These are phyloP conservation scores for Miscanthus lutarioriparius DNA, from an alignment of 176 grass and related monocot genomes.

Conservation along the genomic window DNA sequence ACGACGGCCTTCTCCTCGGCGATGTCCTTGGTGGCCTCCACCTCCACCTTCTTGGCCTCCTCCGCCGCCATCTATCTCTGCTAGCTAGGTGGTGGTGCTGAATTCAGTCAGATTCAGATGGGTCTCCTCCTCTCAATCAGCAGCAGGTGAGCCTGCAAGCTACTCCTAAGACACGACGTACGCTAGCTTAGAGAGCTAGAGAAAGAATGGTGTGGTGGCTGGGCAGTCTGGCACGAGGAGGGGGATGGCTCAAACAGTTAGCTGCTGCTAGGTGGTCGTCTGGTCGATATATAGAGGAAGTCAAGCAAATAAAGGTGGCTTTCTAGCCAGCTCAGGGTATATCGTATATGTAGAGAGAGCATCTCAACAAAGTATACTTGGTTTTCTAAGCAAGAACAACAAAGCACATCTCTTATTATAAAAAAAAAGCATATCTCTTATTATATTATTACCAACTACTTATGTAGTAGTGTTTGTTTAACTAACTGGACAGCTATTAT, in stretches of 20 bases:
- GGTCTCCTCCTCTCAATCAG: not conserved
- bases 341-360: not conserved
- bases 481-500: not conserved
- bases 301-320: not conserved
- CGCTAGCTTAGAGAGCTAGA: not conserved
- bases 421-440: not conserved
- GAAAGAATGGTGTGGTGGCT: not conserved
- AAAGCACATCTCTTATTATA: not conserved
- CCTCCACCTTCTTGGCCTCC: conserved; percentile 56
- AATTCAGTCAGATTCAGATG: not conserved
- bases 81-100: not conserved
- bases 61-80: conserved; percentile 11
- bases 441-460: not conserved
- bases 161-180: not conserved
- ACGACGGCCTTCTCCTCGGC: conserved; percentile 58
- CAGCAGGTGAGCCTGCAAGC: not conserved
- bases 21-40: conserved; percentile 64
- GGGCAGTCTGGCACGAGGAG: not conserved
- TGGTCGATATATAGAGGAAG: not conserved
- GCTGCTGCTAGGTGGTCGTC: not conserved
- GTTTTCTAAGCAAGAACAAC: too few species aligned
- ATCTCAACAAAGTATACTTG: not conserved
- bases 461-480: not conserved
- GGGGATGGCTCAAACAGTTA: not conserved
- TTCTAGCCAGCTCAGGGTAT: not conserved